Conservation (phyloP, 768 basidiomycete species). For the Asterophora lycoperdoides region DNA sequence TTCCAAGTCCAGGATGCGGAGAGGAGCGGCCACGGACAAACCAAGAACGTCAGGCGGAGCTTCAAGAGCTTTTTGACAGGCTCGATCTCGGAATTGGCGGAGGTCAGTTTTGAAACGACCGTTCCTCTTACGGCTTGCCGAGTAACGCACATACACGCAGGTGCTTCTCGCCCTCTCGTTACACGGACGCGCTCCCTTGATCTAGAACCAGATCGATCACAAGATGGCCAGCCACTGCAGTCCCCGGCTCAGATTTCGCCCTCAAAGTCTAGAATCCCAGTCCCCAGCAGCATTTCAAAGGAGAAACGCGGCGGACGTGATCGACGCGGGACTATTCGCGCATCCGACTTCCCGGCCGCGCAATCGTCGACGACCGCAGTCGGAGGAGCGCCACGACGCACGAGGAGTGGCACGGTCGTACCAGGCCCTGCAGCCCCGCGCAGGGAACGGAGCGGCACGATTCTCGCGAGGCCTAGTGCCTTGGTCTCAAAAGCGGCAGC, state of each 20-base stretch:
- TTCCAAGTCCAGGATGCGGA: not conserved
- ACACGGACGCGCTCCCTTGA: slow-evolving; percentile 15
- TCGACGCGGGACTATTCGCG: slow-evolving; percentile 49
- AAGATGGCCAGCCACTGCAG: slow-evolving; percentile 6
- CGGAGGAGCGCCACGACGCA: slow-evolving; percentile 31
- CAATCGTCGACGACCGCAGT: slow-evolving; percentile 6
- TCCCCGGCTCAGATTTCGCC: slow-evolving; percentile 15
- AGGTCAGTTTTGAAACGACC: slow-evolving; percentile 3
- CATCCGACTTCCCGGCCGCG: slow-evolving; percentile 36
- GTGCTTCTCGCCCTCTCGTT: not conserved
- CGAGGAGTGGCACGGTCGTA: slow-evolving; percentile 47
- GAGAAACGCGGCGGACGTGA: slow-evolving; percentile 21
- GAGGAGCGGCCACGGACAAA: not conserved
- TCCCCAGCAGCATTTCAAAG: not conserved
- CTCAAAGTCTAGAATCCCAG: not conserved
- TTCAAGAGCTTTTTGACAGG: slow-evolving; percentile 17
- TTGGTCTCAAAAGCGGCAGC: slow-evolving; percentile 7
- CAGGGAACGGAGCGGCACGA: slow-evolving; percentile 22
- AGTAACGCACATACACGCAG: slow-evolving; percentile 2
- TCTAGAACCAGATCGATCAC: slow-evolving; percentile 1
- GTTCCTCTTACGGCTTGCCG: not conserved
- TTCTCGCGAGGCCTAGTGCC: slow-evolving; percentile 13
- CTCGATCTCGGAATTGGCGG: slow-evolving; percentile 14
- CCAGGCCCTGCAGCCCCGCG: slow-evolving; percentile 13
- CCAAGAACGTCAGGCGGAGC: not conserved